These are phyloP conservation scores for Endogone sp. DNA, from an alignment of 192 early-diverging fungal genomes.

Conservation along the genomic window DNA sequence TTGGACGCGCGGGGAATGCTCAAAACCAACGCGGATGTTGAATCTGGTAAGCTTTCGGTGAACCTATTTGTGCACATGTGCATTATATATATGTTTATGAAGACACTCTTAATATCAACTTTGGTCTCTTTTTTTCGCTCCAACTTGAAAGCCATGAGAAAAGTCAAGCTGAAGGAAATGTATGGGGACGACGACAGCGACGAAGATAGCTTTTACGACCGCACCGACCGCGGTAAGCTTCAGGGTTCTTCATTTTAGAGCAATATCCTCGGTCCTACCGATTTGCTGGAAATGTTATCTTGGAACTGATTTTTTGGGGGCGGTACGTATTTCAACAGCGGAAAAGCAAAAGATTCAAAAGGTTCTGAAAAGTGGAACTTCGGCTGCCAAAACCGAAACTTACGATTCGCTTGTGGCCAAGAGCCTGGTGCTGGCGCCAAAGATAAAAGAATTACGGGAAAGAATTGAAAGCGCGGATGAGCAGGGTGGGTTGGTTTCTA, in stretches of 20 bases:
- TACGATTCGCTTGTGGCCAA: slow-evolving; percentile 57
- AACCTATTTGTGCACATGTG: not conserved
- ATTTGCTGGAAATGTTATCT: too few species aligned
- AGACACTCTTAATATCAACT: not conserved
- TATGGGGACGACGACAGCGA: slow-evolving; percentile 46
- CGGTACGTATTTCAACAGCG: too few species aligned
- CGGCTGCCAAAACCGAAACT: slow-evolving; percentile 55
- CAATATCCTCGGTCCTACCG: too few species aligned
- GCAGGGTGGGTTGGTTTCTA: slow-evolving; percentile 18
- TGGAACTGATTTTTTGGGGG: too few species aligned
- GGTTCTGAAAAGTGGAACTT: slow-evolving; percentile 21
- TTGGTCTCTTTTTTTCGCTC: not conserved
- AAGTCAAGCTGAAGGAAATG: slow-evolving; percentile 25
- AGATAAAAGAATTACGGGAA: slow-evolving; percentile 25
- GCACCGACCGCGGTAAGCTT: slow-evolving; percentile 34
- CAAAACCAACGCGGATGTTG: slow-evolving; percentile 17
- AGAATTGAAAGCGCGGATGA: slow-evolving; percentile 30
- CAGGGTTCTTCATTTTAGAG: too few species aligned
- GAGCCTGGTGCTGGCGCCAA: slow-evolving; percentile 25
- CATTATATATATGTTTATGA: not conserved
- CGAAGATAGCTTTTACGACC: slow-evolving; percentile 67
- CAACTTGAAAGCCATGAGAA: slow-evolving; percentile 9
- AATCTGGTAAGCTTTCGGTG: not conserved
- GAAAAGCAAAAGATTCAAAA: slow-evolving; percentile 22
- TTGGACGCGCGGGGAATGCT: slow-evolving; percentile 49